Base-by-base conservation (phyloP, 2,329 filamentous ascomycete genomes). In the Penicillium thymicola region DNA sequence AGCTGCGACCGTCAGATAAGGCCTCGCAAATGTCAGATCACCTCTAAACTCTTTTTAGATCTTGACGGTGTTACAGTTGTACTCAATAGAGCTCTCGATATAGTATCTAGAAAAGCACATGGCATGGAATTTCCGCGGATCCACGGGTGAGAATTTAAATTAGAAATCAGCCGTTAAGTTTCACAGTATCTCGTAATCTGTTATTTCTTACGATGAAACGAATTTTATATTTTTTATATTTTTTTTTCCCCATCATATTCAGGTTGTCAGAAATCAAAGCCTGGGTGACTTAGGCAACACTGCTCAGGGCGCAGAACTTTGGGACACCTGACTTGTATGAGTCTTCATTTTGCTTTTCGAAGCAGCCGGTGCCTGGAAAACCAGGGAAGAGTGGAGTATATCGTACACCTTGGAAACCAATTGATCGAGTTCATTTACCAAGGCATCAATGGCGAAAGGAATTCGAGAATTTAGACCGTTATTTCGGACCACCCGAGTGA, bases 231-330 rank as follows among this genome's bases (percentile, higher is more conserved):
- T n/a, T n/a, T n/a, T n/a, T n/a, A n/a, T n/a, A n/a, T 13, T 16
- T 5, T 6, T 47, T 25, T 41, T 30, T 21, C 8, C 3, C 28
- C 28, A 30, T 25, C 32, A 51, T 51, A 16, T 36, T 30, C 34
- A 40, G 32, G 46, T 44, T 25, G 32, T 40, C 27, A 51, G 34
- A 36, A 30, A 34, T 9, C 11, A 14, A 18, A 30, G 34, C 44
- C 40, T 49, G 43, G 47, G 51, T 61, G 57, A 58, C 58, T 59
- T 59, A 62, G 59, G 60, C 60, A 62, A 36, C 56, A 62, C 59
- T 28, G 34, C 37, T 41, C 41, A 51, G 41, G 47, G 53, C 51
- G 58, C 55, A 59, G 36, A 18, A 3, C 2, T 10, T 3, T n/a
- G n/a, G 44, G 36, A 40, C 54, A 55, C 50, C 41, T 61, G 56